A percentile compares a stretch with the other conserved stretches of the same genome.
phyloP scores from a whole-genome alignment of 1,139 yeast genomes.

The Geotrichum macrosporum region DNA sequence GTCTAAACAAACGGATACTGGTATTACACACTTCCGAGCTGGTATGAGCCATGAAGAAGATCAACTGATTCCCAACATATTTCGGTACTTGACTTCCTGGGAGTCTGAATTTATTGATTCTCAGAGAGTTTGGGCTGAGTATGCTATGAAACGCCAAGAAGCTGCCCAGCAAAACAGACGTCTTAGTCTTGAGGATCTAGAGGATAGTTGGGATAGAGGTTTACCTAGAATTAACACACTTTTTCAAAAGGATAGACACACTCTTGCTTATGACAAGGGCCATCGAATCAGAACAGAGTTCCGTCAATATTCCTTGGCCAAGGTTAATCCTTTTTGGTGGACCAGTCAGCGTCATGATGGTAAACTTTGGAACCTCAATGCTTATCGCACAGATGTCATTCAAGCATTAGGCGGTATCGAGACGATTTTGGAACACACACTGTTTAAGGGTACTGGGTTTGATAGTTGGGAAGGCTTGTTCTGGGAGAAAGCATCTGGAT shows the following conservation, averaged over 20 bases:
- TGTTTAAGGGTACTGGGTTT: constrained; percentile 95
- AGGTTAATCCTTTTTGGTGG: constrained; percentile 96
- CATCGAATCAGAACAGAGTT: constrained; percentile 79
- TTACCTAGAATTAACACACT: constrained; percentile 91
- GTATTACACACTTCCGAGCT: constrained; percentile 88
- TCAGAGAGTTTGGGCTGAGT: constrained; percentile 97
- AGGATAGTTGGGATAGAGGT: constrained; percentile 94
- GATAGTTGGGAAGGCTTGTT: constrained; percentile 98
- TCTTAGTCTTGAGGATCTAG: constrained; percentile 87
- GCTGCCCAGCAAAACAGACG: constrained; percentile 84
- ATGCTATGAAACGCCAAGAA: constrained; percentile 82
- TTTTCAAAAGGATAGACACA: constrained; percentile 92
- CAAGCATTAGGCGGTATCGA: constrained; percentile 98
- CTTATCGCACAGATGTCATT: constrained; percentile 92
- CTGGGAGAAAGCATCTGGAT: constrained; percentile 97
- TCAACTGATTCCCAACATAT: constrained; percentile 84
- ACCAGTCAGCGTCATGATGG: constrained; percentile 92
- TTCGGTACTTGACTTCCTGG: constrained; percentile 92
- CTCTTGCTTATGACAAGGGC: constrained; percentile 92
- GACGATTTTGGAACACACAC: constrained; percentile 89
- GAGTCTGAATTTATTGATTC: constrained; percentile 93
- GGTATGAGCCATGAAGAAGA: constrained; percentile 83
- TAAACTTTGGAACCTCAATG: constrained; percentile 85
- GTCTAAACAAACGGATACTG: constrained; percentile 93
- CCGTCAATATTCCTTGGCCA: constrained; percentile 64